Evolutionary conservation across 192 early-diverging fungal genomes (phyloP).

Genomic region (Phycomyces nitens): DNA sequence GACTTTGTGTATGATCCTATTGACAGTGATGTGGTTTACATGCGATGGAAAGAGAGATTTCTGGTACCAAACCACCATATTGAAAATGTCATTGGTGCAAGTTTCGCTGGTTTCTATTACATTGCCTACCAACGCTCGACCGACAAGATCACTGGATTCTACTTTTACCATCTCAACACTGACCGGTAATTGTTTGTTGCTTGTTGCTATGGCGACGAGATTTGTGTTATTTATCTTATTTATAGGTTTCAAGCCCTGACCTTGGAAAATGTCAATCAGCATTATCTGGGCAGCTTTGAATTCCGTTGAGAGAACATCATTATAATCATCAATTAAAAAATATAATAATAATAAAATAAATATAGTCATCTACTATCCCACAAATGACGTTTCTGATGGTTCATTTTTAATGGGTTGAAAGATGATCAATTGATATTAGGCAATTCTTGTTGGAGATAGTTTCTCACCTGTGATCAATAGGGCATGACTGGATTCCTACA

Average conservation of each 20-base stretch:
- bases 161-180: conserved; percentile 53
- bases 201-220: neutral
- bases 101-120: conserved; percentile 90
- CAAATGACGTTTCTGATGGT: too few relatives aligned
- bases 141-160: conserved; percentile 59
- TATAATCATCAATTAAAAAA: too few relatives aligned
- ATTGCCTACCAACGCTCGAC: conserved; percentile 66
- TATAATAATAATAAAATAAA: too few relatives aligned
- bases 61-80: conserved; percentile 84
- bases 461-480: too few relatives aligned
- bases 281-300: conserved; percentile 44
- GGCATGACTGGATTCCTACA: too few relatives aligned
- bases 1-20: conserved; percentile 43
- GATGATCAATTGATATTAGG: too few relatives aligned
- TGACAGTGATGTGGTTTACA: conserved; percentile 66
- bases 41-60: conserved; percentile 95
- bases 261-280: conserved; percentile 37
- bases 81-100: conserved; percentile 72
- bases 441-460: too few relatives aligned
- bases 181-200: conserved; percentile 43
- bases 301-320: conserved; percentile 33
- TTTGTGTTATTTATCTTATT: neutral
- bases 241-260: conserved; percentile 44
- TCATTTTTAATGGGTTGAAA: too few relatives aligned
- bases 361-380: too few relatives aligned